A percentile compares a stretch with the other conserved stretches of the same genome.
phyloP scores from a whole-genome alignment of 2,329 filamentous ascomycete species.

The Nemania sp. region DNA sequence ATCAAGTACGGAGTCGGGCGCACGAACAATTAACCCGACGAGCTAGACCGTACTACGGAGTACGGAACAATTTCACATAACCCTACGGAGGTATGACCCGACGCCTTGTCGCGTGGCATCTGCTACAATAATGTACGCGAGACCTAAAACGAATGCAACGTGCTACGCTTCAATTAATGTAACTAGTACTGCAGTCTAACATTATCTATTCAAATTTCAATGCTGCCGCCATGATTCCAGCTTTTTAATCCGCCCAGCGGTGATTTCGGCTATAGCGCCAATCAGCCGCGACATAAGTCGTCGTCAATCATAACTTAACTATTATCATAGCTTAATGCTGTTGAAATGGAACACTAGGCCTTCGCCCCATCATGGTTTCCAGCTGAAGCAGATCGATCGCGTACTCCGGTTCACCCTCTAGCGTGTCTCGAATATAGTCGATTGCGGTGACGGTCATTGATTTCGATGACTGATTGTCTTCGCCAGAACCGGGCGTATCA shows the following conservation, averaged over 20 bases:
- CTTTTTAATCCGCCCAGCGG: conserved; percentile 7
- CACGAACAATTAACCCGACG: too few relatives aligned
- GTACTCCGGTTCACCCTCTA: conserved; percentile 41
- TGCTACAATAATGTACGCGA: too few relatives aligned
- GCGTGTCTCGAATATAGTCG: conserved; percentile 37
- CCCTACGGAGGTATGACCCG: too few relatives aligned
- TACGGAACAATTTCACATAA: too few relatives aligned
- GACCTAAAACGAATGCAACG: too few relatives aligned
- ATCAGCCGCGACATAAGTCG: conserved; percentile 13
- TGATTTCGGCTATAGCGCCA: conserved; percentile 5
- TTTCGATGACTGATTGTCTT: conserved; percentile 30
- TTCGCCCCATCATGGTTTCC: conserved; percentile 36
- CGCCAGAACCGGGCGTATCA: conserved; percentile 27
- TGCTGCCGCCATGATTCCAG: conserved; percentile 12
- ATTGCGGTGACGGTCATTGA: conserved; percentile 34
- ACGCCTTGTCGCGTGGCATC: too few relatives aligned
- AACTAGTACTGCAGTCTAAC: too few relatives aligned
- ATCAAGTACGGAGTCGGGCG: too few relatives aligned
- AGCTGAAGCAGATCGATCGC: conserved; percentile 38
- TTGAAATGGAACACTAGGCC: conserved; percentile 35
- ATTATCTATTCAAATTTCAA: conserved; percentile 12
- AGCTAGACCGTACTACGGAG: too few relatives aligned
- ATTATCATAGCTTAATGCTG: conserved; percentile 27
- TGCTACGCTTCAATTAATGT: too few relatives aligned
- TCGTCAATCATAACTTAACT: too few relatives aligned